These are phyloP conservation scores for Hypoxylon sp. DNA, from an alignment of 2,329 filamentous ascomycete species.

Conservation along the genomic window DNA sequence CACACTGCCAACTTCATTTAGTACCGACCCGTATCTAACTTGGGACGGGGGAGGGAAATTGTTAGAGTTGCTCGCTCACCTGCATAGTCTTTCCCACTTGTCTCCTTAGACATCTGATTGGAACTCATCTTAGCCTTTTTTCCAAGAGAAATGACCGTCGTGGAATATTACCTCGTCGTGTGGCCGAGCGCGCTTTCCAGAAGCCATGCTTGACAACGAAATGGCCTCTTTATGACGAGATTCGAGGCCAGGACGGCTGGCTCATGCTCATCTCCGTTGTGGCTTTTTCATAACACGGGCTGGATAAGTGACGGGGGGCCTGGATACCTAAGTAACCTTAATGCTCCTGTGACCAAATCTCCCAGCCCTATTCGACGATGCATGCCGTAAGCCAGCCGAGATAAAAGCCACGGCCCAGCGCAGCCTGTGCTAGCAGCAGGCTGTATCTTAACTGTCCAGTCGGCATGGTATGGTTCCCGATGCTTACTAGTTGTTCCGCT, in stretches of 20 bases:
- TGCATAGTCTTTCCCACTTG: conserved; percentile 25
- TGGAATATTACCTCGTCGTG: conserved; percentile 16
- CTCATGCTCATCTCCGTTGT: conserved; percentile 10
- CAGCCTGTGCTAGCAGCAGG: too few relatives aligned
- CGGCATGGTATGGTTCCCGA: conserved; percentile 2
- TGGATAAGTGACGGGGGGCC: conserved; percentile 6
- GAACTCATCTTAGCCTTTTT: conserved; percentile 1
- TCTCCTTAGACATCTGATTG: conserved; percentile 20
- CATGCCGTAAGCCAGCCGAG: conserved; percentile 2
- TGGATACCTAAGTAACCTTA: conserved; percentile 10
- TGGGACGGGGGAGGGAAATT: neutral
- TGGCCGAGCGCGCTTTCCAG: conserved; percentile 16
- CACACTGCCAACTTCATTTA: conserved; percentile 15
- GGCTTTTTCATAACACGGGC: neutral
- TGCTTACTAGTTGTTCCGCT: conserved; percentile 23
- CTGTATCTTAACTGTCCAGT: conserved; percentile 3
- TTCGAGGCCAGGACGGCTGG: too few relatives aligned
- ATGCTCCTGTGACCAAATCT: conserved; percentile 17
- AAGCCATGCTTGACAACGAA: conserved; percentile 10
- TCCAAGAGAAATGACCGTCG: neutral
- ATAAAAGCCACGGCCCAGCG: conserved; percentile 4
- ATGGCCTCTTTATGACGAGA: neutral
- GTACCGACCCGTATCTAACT: neutral
- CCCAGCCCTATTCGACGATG: conserved; percentile 12
- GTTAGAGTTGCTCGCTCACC: conserved; percentile 18